A percentile compares a stretch with the other conserved stretches of the same genome.
Conservation (phyloP, 371 early-diverging fungal species). For the Nematocida sp. region DNA sequence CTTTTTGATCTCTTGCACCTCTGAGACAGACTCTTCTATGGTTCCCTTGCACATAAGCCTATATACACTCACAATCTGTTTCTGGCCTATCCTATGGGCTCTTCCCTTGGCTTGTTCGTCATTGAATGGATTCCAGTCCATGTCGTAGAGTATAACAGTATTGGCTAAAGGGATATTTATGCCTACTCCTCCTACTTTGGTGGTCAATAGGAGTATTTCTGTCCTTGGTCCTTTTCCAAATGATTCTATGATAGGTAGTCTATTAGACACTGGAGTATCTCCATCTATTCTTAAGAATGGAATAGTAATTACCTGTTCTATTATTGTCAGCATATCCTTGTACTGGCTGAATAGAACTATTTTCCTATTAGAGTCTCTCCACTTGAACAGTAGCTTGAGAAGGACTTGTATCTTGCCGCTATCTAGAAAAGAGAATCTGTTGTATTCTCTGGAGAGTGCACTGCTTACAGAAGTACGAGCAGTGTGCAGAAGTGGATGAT, state of each 20-base stretch:
- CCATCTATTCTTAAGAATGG: constrained; percentile 21
- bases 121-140: constrained; percentile 53
- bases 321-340: constrained; percentile 1
- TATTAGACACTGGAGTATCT: not conserved
- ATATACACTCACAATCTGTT: constrained; percentile 14
- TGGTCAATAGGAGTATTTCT: constrained; percentile 32
- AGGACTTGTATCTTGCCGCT: constrained; percentile 36
- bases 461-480: too few species aligned
- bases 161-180: constrained; percentile 19
- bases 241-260: not conserved
- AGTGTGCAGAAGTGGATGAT: constrained; percentile 72
- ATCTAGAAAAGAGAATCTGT: not conserved
- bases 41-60: constrained; percentile 44
- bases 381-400: constrained; percentile 6
- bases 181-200: constrained; percentile 37
- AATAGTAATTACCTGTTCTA: not conserved
- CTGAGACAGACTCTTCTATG: constrained; percentile 31
- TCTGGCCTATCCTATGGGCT: constrained; percentile 42
- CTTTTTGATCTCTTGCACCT: constrained; percentile 34
- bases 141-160: constrained; percentile 37
- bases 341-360: constrained; percentile 40
- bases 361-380: constrained; percentile 18
- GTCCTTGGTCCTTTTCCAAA: constrained; percentile 12
- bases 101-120: constrained; percentile 46
- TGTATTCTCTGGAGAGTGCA: not conserved